Conservation (phyloP, 495 filamentous ascomycete species). For the Penicillium odoratum region DNA sequence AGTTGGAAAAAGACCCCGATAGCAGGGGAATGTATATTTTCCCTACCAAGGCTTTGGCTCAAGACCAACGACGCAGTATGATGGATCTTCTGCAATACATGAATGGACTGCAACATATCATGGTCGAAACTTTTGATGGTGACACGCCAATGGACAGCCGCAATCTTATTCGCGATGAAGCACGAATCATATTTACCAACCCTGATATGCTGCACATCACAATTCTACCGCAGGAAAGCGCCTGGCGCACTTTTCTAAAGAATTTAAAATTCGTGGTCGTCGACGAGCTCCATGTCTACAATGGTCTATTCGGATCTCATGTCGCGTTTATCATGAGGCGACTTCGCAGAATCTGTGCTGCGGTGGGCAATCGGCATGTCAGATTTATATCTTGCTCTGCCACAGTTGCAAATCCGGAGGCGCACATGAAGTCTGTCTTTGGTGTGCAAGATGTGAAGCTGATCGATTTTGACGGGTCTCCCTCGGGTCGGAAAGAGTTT, state of each 20-base stretch:
- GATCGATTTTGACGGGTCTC: constrained; percentile 89
- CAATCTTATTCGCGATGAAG: constrained; percentile 81
- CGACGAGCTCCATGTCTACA: constrained; percentile 93
- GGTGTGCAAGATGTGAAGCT: constrained; percentile 77
- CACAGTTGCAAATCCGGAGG: constrained; percentile 89
- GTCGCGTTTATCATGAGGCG: constrained; percentile 94
- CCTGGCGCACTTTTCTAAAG: constrained; percentile 85
- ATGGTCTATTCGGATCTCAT: constrained; percentile 90
- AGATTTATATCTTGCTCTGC: constrained; percentile 97
- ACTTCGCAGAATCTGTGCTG: constrained; percentile 83
- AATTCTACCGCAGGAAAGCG: constrained; percentile 87
- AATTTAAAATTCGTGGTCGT: constrained; percentile 90
- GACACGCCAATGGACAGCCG: constrained; percentile 84
- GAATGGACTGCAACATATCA: constrained; percentile 66
- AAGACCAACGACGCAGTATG: constrained; percentile 90
- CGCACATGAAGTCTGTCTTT: constrained; percentile 93
- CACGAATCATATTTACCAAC: constrained; percentile 94
- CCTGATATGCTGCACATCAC: constrained; percentile 98
- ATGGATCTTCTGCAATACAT: constrained; percentile 82
- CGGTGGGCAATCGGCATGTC: constrained; percentile 83
- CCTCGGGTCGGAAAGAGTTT: constrained; percentile 91
- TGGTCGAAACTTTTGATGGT: constrained; percentile 94
- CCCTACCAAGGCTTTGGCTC: constrained; percentile 94
- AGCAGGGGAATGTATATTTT: constrained; percentile 97
- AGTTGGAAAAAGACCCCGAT: constrained; percentile 72